phyloP scores from a whole-genome alignment of 176 grass and related monocot genomes.

The Raddia distichophylla region DNA sequence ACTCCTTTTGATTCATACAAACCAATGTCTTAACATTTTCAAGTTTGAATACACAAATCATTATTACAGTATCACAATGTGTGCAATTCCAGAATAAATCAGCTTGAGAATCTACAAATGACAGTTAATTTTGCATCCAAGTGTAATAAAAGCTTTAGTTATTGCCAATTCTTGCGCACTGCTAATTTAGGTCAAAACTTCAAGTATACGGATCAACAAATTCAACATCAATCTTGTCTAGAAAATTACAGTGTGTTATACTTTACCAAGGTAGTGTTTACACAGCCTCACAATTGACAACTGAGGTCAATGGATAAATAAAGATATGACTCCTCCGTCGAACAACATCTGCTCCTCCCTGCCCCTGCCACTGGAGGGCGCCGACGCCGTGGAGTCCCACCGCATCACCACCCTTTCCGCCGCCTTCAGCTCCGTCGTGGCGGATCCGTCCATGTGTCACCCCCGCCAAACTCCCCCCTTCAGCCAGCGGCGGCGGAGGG shows the following conservation, averaged over 20 bases:
- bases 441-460: constrained; percentile 64
- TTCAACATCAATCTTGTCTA: neutral
- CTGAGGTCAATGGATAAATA: neutral
- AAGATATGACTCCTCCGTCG: neutral
- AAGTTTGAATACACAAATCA: neutral
- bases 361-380: constrained; percentile 32
- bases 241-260: neutral
- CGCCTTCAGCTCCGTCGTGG: constrained; percentile 49
- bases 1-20: neutral
- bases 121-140: neutral
- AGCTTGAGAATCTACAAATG: neutral
- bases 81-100: neutral
- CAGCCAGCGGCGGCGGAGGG: neutral
- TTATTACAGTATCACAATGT: neutral
- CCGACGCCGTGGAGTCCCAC: constrained; percentile 55
- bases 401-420: constrained; percentile 67
- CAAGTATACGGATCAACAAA: neutral
- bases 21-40: neutral
- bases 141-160: neutral
- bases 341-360: constrained; percentile 61
- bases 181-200: neutral
- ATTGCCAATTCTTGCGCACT: neutral
- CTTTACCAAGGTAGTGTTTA: neutral
- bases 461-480: neutral
- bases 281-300: neutral